Percentiles rank a stretch among this genome's conserved stretches.
Evolutionary conservation across 768 basidiomycete genomes (phyloP).

Genomic region (Suillus paluster): DNA sequence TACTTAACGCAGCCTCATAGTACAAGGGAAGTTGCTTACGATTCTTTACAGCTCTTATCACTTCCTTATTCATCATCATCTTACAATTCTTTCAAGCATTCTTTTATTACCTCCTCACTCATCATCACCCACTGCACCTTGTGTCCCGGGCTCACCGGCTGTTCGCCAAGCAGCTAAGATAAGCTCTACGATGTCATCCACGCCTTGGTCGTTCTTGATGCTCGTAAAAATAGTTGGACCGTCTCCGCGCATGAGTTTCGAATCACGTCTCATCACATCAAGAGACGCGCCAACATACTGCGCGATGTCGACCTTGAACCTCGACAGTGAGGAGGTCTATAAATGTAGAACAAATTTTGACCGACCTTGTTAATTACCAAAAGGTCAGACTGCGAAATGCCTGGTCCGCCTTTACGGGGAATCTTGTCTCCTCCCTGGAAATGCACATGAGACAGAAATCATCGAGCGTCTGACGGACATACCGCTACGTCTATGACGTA

Average conservation of each 20-base stretch:
- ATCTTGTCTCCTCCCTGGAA: conserved; percentile 95
- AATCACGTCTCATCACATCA: conserved; percentile 92
- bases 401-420: conserved; percentile 96
- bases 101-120: conserved; percentile 2
- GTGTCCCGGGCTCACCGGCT: conserved; percentile 73
- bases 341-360: conserved; percentile 5
- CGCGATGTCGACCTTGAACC: conserved; percentile 84
- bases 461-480: conserved; percentile 24
- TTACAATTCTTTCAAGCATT: background rate
- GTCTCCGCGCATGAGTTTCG: conserved; percentile 91
- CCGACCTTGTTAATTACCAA: conserved; percentile 92
- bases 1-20: background rate
- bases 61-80: conserved; percentile 1
- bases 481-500: conserved; percentile 90
- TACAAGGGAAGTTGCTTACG: background rate
- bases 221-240: conserved; percentile 94
- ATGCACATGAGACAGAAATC: conserved; percentile 7
- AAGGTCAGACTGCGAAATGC: conserved; percentile 94
- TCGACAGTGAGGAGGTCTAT: background rate
- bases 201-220: conserved; percentile 76
- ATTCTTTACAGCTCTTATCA: background rate
- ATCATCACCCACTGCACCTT: conserved; percentile 41
- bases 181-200: conserved; percentile 81
- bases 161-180: conserved; percentile 89
- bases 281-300: conserved; percentile 91